Percentiles rank a stretch among this genome's conserved stretches.
Conservation (phyloP, 768 basidiomycete species). For the Phaeotremella skinneri region DNA sequence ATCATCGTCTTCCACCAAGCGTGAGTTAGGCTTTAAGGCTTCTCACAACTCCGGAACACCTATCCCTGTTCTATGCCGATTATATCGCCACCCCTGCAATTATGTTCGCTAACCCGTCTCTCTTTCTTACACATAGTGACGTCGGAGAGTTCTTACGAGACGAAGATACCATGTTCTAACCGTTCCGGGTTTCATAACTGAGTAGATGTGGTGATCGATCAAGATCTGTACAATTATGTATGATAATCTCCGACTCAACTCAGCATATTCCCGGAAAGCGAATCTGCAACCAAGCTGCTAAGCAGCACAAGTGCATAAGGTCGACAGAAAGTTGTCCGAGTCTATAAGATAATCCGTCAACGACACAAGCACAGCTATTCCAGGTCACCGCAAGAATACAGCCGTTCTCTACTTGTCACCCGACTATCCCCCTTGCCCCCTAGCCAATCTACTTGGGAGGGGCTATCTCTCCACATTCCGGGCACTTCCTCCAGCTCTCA, state of each 20-base stretch:
- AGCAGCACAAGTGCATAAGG: too few species aligned
- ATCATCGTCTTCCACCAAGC: conserved; percentile 99
- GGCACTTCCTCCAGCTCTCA: conserved; percentile 66
- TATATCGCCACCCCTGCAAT: not conserved
- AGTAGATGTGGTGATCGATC: not conserved
- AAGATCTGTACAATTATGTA: conserved; percentile 1
- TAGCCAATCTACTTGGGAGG: conserved; percentile 62
- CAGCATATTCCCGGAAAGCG: too few species aligned
- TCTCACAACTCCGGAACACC: not conserved
- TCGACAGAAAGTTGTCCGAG: too few species aligned
- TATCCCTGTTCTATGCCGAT: conserved; percentile 6
- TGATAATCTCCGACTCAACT: not conserved
- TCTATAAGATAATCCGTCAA: too few species aligned
- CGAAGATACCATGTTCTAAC: conserved; percentile 60
- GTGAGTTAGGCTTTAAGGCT: conserved; percentile 56
- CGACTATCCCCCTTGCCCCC: too few species aligned
- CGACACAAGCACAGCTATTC: too few species aligned
- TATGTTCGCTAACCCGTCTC: not conserved
- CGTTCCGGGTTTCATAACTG: not conserved
- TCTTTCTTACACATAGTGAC: conserved; percentile 62
- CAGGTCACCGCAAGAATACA: too few species aligned
- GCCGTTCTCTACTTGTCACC: too few species aligned
- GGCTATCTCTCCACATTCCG: conserved; percentile 65
- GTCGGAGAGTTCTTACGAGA: conserved; percentile 98
- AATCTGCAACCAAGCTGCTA: too few species aligned